A percentile compares a stretch with the other conserved stretches of the same genome.
Conservation (phyloP, 768 basidiomycete genomes). For the Boletus pseudopeckii region DNA sequence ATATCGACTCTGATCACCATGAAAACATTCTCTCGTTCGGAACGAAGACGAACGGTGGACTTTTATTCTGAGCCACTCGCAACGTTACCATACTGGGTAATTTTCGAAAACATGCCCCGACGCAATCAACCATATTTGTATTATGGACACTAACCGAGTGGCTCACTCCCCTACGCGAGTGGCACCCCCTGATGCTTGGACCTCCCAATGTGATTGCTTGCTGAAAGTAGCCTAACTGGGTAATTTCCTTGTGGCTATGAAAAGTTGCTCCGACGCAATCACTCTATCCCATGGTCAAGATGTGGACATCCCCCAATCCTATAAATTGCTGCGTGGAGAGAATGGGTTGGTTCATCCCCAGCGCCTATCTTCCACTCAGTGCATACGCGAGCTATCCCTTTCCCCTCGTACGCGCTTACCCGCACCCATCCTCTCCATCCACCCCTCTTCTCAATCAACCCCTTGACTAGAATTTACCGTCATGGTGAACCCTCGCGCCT, state of each 20-base stretch:
- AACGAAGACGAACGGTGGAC: background rate
- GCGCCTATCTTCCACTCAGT: background rate
- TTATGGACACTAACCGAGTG: conserved; percentile 20
- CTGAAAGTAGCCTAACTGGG: conserved; percentile 16
- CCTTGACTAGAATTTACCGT: background rate
- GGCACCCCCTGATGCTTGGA: conserved; percentile 14
- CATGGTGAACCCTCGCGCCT: background rate
- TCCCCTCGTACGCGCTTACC: background rate
- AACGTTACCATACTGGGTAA: conserved; percentile 4
- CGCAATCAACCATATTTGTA: conserved; percentile 23
- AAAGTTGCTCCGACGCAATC: conserved; percentile 27
- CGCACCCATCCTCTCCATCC: background rate
- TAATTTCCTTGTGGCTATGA: conserved; percentile 18
- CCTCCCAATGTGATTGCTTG: conserved; percentile 19
- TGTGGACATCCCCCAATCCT: conserved; percentile 4
- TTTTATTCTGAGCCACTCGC: conserved; percentile 10
- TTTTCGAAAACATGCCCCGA: conserved; percentile 13
- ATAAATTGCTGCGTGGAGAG: conserved; percentile 21
- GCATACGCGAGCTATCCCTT: background rate
- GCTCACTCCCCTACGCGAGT: conserved; percentile 19
- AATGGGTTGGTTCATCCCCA: conserved; percentile 1
- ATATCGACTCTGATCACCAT: background rate
- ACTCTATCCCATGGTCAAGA: conserved; percentile 9
- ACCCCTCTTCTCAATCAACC: background rate
- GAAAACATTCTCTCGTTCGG: background rate